Evolutionary conservation across 2,329 filamentous ascomycete species (phyloP), one percentile per base, ranked within the genome.

Genomic region (Ascocoryne sarcoides): DNA sequence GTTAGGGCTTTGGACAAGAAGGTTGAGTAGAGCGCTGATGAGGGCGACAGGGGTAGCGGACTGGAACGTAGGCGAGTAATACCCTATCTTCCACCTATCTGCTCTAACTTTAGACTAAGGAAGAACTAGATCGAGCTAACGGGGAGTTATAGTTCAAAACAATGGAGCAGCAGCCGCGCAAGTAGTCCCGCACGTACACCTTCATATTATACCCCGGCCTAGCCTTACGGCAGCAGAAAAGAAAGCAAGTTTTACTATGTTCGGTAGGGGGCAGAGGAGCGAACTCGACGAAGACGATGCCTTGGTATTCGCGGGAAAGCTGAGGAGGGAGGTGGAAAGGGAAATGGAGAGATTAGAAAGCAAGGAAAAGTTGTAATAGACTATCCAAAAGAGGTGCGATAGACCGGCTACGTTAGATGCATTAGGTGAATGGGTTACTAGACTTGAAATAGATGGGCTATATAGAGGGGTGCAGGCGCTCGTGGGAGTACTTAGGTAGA

Each of bases 21-120:
- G 90, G 3, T 66, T 95, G 2, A 84, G 83, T 14, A 68, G 75
- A 15, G 84, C 84, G 0, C 70, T 95, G 28, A 73, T 78, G 21
- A 70, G 69, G 37, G 76, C 79, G 1, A 84, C 81, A 2, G 82
- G 80, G 8, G 75, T 86, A 1, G 70, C 70, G 37, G 89, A 95
- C 64, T 96, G 90, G 83, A 98, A 98, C 62, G 79, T 96, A 20
- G 86, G 96, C 40, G 90, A 96, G 67, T n/a, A 96, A 96, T 60
- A 96, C 12, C 12, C 23, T 26, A 26, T 26, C 7, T 26, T 12
- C 23, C 7, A 7, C 12, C 23, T 26, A 7, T 26, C 12, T 7
- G 7, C 7, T 7, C 12, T 26, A 7, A 12, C 23, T 7, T 26
- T 26, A 12, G 23, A 26, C 12, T 26, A 7, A 12, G 23, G 23